phyloP scores from a whole-genome alignment of 2,329 filamentous ascomycete species.

The Camillea tinctor region DNA sequence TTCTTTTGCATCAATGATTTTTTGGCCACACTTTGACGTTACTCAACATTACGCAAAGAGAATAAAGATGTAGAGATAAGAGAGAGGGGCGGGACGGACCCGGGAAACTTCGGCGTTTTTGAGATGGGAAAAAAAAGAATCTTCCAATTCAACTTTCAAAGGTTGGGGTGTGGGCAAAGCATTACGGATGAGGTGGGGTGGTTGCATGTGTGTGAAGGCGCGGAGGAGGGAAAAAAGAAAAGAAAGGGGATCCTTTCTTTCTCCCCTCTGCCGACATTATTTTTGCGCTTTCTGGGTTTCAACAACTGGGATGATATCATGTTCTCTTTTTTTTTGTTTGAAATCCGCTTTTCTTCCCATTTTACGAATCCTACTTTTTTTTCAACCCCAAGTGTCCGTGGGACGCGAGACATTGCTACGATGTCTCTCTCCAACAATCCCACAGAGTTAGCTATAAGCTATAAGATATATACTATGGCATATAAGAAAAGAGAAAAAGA shows the following conservation, averaged over 20 bases:
- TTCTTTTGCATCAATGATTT: not conserved
- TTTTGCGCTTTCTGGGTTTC: conserved; percentile 23
- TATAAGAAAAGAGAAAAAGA: too few relatives aligned
- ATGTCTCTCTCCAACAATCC: too few relatives aligned
- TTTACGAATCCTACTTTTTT: too few relatives aligned
- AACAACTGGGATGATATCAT: conserved; percentile 21
- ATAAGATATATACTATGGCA: too few relatives aligned
- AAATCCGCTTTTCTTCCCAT: too few relatives aligned
- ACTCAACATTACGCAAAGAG: conserved; percentile 37
- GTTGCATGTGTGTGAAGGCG: not conserved
- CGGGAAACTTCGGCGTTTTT: conserved; percentile 4
- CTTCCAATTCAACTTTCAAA: not conserved
- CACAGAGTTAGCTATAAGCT: too few relatives aligned
- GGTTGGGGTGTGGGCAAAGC: not conserved
- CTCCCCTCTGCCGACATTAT: not conserved
- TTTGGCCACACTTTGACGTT: conserved; percentile 31
- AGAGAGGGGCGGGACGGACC: not conserved
- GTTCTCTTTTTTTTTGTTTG: not conserved
- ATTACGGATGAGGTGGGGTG: not conserved
- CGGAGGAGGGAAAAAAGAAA: not conserved
- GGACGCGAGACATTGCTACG: too few relatives aligned
- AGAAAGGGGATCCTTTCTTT: not conserved
- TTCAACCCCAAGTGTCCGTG: too few relatives aligned
- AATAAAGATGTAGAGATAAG: not conserved
- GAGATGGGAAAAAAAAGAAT: not conserved